Conservation (phyloP, 148 eudicot species). For the Salicornia ramosissima region DNA sequence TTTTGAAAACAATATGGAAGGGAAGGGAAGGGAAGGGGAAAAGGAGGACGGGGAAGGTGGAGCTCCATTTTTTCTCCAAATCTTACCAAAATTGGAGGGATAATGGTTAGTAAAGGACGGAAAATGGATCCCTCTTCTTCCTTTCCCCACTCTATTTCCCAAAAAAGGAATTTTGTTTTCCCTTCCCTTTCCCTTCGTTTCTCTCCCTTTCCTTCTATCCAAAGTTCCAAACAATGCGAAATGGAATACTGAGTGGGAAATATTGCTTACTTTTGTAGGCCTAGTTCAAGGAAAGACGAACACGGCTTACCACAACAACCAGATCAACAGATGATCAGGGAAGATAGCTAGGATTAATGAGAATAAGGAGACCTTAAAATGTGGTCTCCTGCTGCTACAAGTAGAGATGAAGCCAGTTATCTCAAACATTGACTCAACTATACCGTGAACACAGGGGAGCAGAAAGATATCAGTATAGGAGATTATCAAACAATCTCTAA, state of each 20-base stretch:
- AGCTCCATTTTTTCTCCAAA: too few species aligned
- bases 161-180: too few species aligned
- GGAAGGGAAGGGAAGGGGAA: too few species aligned
- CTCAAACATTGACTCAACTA: not conserved
- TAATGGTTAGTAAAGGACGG: too few species aligned
- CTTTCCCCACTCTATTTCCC: too few species aligned
- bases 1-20: not conserved
- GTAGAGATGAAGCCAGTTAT: slow-evolving; percentile 16
- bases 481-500: slow-evolving; percentile 8
- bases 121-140: too few species aligned
- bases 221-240: too few species aligned
- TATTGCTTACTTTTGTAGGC: slow-evolving; percentile 26
- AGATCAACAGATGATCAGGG: slow-evolving; percentile 2
- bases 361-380: slow-evolving; percentile 28
- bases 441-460: not conserved
- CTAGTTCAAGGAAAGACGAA: slow-evolving; percentile 12
- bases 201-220: too few species aligned
- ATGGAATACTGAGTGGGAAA: slow-evolving; percentile 2
- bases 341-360: slow-evolving; percentile 23
- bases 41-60: too few species aligned
- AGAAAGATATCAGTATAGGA: slow-evolving; percentile 12
- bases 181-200: too few species aligned
- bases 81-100: too few species aligned
- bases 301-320: slow-evolving; percentile 4
- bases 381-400: slow-evolving; percentile 24